phyloP scores from a whole-genome alignment of 2,329 filamentous ascomycete genomes.

The Penicillium decumbens region DNA sequence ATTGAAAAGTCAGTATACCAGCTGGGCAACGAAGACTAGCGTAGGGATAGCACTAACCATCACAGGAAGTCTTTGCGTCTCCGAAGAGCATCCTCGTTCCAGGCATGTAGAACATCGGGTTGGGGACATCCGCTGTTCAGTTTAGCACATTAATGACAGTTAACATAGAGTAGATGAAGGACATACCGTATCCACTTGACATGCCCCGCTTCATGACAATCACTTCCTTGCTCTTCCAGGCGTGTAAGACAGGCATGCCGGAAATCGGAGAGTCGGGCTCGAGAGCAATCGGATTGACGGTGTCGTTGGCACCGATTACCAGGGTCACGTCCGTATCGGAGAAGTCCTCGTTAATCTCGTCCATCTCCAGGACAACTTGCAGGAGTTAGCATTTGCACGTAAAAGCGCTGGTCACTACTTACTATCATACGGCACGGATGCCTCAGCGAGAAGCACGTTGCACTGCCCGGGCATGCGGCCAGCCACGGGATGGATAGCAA shows the following conservation, averaged over 20 bases:
- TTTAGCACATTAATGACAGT: not conserved
- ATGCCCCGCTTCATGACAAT: slow-evolving; percentile 91
- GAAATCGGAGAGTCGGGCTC: slow-evolving; percentile 80
- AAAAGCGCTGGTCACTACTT: slow-evolving; percentile 17
- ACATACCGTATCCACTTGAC: slow-evolving; percentile 77
- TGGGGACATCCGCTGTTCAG: slow-evolving; percentile 70
- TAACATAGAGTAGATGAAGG: not conserved
- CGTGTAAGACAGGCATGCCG: slow-evolving; percentile 87
- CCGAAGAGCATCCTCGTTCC: slow-evolving; percentile 89
- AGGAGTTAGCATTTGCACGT: slow-evolving; percentile 11
- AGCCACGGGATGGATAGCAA: slow-evolving; percentile 85
- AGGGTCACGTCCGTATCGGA: slow-evolving; percentile 77
- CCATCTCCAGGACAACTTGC: slow-evolving; percentile 78
- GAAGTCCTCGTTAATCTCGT: slow-evolving; percentile 94
- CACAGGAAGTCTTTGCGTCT: slow-evolving; percentile 77
- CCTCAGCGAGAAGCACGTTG: slow-evolving; percentile 84
- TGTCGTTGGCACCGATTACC: slow-evolving; percentile 89
- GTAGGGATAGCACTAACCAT: slow-evolving; percentile 52
- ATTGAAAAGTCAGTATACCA: slow-evolving; percentile 1
- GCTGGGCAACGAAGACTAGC: not conserved
- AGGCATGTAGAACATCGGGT: slow-evolving; percentile 91
- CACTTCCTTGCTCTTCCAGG: slow-evolving; percentile 90
- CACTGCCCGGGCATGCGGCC: slow-evolving; percentile 92
- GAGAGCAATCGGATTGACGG: slow-evolving; percentile 83
- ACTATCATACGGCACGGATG: slow-evolving; percentile 80